Base-by-base conservation (phyloP, 176 grass and related monocot species). In the Paspalum vaginatum region DNA sequence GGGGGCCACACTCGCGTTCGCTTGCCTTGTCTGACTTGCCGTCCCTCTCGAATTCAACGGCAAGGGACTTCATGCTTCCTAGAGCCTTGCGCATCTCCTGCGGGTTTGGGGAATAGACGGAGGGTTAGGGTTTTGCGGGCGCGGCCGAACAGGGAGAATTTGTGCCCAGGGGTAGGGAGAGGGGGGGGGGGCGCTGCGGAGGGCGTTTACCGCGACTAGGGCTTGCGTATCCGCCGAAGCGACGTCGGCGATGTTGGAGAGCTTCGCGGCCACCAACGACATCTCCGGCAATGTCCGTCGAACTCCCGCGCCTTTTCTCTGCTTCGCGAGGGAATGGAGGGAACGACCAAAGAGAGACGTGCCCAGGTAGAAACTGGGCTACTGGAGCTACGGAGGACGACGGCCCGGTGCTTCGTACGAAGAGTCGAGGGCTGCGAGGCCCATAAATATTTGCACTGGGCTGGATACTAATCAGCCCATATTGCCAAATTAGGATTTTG, bases 1-100 rank as follows among this genome's bases (percentile, higher is more conserved):
- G 42, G 42, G 7, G 42, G 42, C 0, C 42, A 82, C 9, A 40
- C 6, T 42, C 11, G 57, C 13, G 53, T 39, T 18, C 10, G 44
- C 68, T 40, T 83, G 79, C 92, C 84, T 93, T 81, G 45, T 95
- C 84, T 20, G 81, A 71, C 32, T 84, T 74, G 1, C 72, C 78
- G 20, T 85, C 80, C 89, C 39, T 95, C 92, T 98, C 95, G 66
- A 77, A 85, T 37, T 89, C 88, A 2, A 98, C 71, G 43, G 88
- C 95, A 38, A 98, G 22, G n/a, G 67, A 68, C 76, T 81, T 98
- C 69, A 89, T 94, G 76, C 60, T 72, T 64, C 38, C 51, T n/a
- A 93, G 15, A 38, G 84, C 80, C 86, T 88, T 98, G 59, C 92
- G 92, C 41, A 95, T 95, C 21, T 98, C 95, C 95, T 98, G 82